These are phyloP conservation scores for Camelina sativa DNA, from an alignment of 345 rosid species.

Conservation along the genomic window DNA sequence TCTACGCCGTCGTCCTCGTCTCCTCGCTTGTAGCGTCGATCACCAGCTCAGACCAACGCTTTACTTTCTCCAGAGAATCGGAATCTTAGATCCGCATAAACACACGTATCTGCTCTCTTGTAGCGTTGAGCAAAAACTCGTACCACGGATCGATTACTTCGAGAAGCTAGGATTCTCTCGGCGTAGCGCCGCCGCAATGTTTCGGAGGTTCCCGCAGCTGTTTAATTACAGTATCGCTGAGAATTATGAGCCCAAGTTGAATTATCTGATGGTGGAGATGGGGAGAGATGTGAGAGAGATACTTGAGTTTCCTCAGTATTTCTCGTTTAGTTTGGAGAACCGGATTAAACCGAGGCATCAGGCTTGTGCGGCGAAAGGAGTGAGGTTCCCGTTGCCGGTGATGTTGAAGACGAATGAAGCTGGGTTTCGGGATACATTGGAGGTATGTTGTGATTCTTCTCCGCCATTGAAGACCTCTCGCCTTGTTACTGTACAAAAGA, in stretches of 20 bases:
- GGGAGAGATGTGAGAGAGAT: slow-evolving; percentile 83
- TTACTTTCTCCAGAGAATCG: slow-evolving; percentile 81
- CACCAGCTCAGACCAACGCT: slow-evolving; percentile 70
- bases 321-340: slow-evolving; percentile 83
- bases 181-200: slow-evolving; percentile 62
- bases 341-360: slow-evolving; percentile 84
- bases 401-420: slow-evolving; percentile 67
- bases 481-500: slow-evolving; percentile 60
- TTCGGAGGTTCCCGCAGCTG: slow-evolving; percentile 77
- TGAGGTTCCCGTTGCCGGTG: slow-evolving; percentile 63
- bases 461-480: slow-evolving; percentile 68
- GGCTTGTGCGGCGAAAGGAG: slow-evolving; percentile 70
- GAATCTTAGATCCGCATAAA: slow-evolving; percentile 63
- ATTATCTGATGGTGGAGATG: slow-evolving; percentile 79
- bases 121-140: slow-evolving; percentile 72
- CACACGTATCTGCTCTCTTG: slow-evolving; percentile 81
- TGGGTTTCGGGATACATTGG: slow-evolving; percentile 62
- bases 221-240: slow-evolving; percentile 73
- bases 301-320: slow-evolving; percentile 82
- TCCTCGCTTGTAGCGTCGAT: slow-evolving; percentile 70
- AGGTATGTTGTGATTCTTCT: slow-evolving; percentile 68
- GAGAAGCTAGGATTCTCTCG: slow-evolving; percentile 65
- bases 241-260: slow-evolving; percentile 71
- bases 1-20: slow-evolving; percentile 79
- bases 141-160: slow-evolving; percentile 72